Percentiles rank a stretch among this genome's conserved stretches.
Evolutionary conservation across 2,329 filamentous ascomycete genomes (phyloP).

Genomic region (Calonectria naviculata): DNA sequence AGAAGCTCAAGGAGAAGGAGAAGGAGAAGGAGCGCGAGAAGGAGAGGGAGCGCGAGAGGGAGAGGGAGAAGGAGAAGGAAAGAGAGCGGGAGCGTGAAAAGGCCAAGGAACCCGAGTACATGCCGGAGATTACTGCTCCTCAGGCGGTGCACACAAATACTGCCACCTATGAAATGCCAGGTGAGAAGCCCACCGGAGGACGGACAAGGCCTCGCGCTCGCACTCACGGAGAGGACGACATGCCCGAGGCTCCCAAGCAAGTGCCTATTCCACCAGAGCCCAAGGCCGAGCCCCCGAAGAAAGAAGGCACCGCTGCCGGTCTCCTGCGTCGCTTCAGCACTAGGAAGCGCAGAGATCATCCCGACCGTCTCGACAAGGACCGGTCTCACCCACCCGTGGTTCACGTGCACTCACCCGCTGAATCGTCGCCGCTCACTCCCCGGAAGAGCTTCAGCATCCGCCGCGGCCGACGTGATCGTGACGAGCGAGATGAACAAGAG

Average conservation of each 20-base stretch:
- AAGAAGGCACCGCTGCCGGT: slow-evolving; percentile 88
- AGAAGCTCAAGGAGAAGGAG: slow-evolving; percentile 40
- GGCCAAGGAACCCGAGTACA: slow-evolving; percentile 54
- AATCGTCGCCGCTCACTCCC: slow-evolving; percentile 68
- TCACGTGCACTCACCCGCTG: slow-evolving; percentile 82
- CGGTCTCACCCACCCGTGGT: slow-evolving; percentile 78
- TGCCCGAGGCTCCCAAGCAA: slow-evolving; percentile 67
- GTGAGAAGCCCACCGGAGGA: slow-evolving; percentile 87
- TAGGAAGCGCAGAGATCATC: slow-evolving; percentile 77
- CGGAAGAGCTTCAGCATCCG: slow-evolving; percentile 92
- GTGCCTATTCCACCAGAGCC: slow-evolving; percentile 57
- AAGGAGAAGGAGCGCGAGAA: slow-evolving; percentile 53
- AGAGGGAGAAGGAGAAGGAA: slow-evolving; percentile 42
- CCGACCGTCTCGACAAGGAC: slow-evolving; percentile 70
- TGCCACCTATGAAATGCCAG: slow-evolving; percentile 86
- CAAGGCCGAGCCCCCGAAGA: slow-evolving; percentile 74
- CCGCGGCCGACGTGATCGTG: slow-evolving; percentile 64
- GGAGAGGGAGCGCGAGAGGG: slow-evolving; percentile 31
- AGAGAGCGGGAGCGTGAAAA: slow-evolving; percentile 42
- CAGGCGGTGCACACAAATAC: slow-evolving; percentile 91
- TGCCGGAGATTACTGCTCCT: slow-evolving; percentile 83
- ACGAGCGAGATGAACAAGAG: slow-evolving; percentile 63
- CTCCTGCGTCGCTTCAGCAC: slow-evolving; percentile 93
- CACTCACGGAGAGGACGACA: slow-evolving; percentile 95
- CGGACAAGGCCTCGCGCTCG: slow-evolving; percentile 86